A percentile compares a stretch with the other conserved stretches of the same genome.
Conservation (phyloP, 257 asterid genomes). For the Scutellaria barbata region DNA sequence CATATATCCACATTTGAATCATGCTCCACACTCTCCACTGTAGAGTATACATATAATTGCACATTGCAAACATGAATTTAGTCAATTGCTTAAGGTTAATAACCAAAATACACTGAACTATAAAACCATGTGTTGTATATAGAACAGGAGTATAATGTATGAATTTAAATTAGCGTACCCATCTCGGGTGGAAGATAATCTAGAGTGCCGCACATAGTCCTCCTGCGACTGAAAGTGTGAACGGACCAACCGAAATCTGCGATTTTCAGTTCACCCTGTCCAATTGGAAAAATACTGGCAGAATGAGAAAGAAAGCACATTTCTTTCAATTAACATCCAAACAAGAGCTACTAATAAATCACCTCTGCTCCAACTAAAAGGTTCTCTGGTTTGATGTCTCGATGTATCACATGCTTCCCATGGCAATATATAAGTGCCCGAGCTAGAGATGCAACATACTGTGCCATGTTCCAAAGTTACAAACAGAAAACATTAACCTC, state of each 20-base stretch:
- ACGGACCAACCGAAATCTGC: slow-evolving; percentile 99
- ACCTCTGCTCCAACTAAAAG: slow-evolving; percentile 96
- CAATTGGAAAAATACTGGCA: slow-evolving; percentile 28
- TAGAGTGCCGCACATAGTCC: slow-evolving; percentile 97
- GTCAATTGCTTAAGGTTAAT: too few species aligned
- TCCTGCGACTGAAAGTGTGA: slow-evolving; percentile 91
- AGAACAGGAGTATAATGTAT: background rate
- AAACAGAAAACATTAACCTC: slow-evolving; percentile 21
- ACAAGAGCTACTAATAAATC: slow-evolving; percentile 10
- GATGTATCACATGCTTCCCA: slow-evolving; percentile 95
- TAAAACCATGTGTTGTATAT: too few species aligned
- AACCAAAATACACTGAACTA: too few species aligned
- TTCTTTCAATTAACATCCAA: slow-evolving; percentile 13
- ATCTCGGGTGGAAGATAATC: slow-evolving; percentile 99
- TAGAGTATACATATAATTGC: background rate
- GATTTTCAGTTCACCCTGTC: slow-evolving; percentile 92
- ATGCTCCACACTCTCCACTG: slow-evolving; percentile 96
- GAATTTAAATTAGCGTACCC: slow-evolving; percentile 56
- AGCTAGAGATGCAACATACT: slow-evolving; percentile 95
- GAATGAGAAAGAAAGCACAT: slow-evolving; percentile 30
- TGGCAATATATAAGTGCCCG: slow-evolving; percentile 96
- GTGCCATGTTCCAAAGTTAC: slow-evolving; percentile 40
- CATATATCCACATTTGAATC: slow-evolving; percentile 95
- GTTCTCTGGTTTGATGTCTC: slow-evolving; percentile 98
- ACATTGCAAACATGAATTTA: background rate